Percentiles rank a stretch among this genome's conserved stretches.
phyloP scores from a whole-genome alignment of 192 early-diverging fungal genomes.

The Rhizophagus sp. region DNA sequence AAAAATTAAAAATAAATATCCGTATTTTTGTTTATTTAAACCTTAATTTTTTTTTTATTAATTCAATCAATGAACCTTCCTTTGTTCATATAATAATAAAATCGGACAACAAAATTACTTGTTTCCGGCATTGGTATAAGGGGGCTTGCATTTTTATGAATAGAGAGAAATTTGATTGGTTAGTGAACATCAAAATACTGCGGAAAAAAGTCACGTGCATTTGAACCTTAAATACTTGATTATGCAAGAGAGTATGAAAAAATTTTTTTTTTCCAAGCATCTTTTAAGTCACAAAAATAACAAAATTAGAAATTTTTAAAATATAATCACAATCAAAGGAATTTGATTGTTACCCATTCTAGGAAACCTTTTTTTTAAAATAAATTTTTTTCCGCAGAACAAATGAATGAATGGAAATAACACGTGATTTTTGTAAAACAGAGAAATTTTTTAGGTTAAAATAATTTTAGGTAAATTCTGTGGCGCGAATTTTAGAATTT shows the following conservation, averaged over 20 bases:
- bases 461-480: no score
- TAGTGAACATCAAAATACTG: no score
- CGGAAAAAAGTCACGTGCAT: no score
- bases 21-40: neutral
- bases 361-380: neutral
- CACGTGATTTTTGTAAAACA: no score
- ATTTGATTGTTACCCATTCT: neutral
- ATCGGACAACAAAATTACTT: neutral
- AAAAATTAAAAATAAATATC: neutral
- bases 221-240: neutral
- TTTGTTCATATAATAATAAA: neutral
- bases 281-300: neutral
- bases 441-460: no score
- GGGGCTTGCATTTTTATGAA: no score
- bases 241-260: neutral
- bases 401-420: no score
- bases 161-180: neutral
- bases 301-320: neutral
- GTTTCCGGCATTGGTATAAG: neutral
- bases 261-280: neutral
- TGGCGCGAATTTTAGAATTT: no score
- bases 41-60: neutral
- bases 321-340: neutral
- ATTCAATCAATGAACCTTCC: neutral
- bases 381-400: no score